Evolutionary conservation across 1,139 yeast genomes (phyloP).

Genomic region (Pichia sp.): DNA sequence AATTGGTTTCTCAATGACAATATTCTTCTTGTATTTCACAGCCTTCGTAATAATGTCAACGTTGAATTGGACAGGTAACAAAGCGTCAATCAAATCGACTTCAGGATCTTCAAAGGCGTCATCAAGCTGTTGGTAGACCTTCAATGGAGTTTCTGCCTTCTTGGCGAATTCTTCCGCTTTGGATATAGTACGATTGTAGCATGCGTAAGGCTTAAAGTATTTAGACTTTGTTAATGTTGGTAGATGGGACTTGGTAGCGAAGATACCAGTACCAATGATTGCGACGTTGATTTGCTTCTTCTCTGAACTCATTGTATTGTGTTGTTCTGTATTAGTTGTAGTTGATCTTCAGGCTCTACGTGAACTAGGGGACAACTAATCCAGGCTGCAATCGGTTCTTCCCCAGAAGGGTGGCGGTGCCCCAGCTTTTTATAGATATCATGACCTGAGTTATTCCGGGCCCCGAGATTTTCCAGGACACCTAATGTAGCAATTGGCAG

Average conservation of each 20-base stretch:
- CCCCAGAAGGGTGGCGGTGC: too few species aligned
- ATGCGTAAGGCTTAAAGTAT: conserved; percentile 45
- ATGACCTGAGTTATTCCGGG: too few species aligned
- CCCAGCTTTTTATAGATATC: too few species aligned
- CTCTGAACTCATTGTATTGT: too few species aligned
- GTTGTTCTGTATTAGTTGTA: too few species aligned
- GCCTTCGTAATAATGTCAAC: conserved; percentile 59
- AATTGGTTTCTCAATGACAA: conserved; percentile 82
- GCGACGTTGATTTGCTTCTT: conserved; percentile 47
- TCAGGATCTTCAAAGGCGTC: conserved; percentile 53
- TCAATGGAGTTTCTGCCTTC: conserved; percentile 44
- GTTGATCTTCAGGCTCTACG: too few species aligned
- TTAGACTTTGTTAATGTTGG: conserved; percentile 55
- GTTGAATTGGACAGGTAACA: conserved; percentile 80
- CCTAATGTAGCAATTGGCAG: too few species aligned
- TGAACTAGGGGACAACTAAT: too few species aligned
- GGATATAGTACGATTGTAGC: conserved; percentile 72
- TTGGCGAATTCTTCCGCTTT: conserved; percentile 81
- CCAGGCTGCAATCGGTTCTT: too few species aligned
- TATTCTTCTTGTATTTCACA: conserved; percentile 64
- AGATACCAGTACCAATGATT: conserved; percentile 85
- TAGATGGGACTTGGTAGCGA: conserved; percentile 76
- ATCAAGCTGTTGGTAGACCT: conserved; percentile 61
- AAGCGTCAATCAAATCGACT: conserved; percentile 72
- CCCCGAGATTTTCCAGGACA: too few species aligned